Evolutionary conservation across 192 early-diverging fungal genomes (phyloP), one percentile per base, ranked within the genome.

Genomic region (Umbelopsis vinacea): DNA sequence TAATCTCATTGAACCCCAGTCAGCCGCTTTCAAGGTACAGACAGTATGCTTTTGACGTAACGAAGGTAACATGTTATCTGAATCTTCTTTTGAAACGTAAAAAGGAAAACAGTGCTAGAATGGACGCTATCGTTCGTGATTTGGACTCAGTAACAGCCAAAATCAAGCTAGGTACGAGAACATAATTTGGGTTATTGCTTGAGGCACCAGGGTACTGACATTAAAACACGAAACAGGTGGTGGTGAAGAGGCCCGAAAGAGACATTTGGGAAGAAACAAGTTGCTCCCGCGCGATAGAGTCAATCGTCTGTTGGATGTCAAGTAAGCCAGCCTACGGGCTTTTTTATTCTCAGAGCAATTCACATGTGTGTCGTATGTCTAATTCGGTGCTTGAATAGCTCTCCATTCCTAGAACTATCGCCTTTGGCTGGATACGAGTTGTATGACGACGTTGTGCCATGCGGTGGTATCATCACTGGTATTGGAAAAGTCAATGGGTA

Each of bases 401-500:
- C 96, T 11, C 93, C 95, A 17, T 97, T 98, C 83, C 84, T 98
- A 43, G 97, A 98, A 83, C 86, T 98, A 67, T 95, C 93, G 68
- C 94, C 95, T 75, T 88, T 98, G 82, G 97, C 97, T 40, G 95
- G 94, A 22, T 88, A 93, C 78, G 75, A 92, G 50, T 79, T 98
- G 46, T 97, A 98, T 78, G 91, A 89, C 43, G 94, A 93, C 33
- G 89, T 92, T 38, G 90, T 93, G 3, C 89, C 94, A 43, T 89
- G 94, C 7, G 96, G 95, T 74, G 91, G 95, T 43, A 85, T 98
- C 43, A 95, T 98, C 69, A 95, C 97, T n/a, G 97, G 97, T 47
- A 94, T 98, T 79, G 97, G 97, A 33, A 86, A 95, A 14, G 90
- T 98, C 26, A 89, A 86, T 82, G 96, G 95, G 90, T 91, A 84